A percentile compares a stretch with the other conserved stretches of the same genome.
phyloP scores from a whole-genome alignment of 257 asterid species.

The Cruciata laevipes region DNA sequence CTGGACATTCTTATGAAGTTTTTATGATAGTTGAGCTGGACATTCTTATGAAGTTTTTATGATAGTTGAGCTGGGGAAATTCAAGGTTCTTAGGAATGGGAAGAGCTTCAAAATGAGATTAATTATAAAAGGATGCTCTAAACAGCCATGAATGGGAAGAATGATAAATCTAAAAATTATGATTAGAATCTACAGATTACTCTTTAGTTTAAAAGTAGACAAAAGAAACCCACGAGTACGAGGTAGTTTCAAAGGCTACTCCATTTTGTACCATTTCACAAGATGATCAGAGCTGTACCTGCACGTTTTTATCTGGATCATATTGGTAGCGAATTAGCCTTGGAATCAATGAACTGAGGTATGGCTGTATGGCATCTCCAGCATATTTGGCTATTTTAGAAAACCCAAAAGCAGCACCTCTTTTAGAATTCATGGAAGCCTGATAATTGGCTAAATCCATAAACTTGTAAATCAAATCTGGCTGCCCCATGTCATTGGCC shows the following conservation, averaged over 20 bases:
- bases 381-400: conserved; percentile 98
- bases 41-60: too few relatives aligned
- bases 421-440: conserved; percentile 86
- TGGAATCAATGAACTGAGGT: conserved; percentile 75
- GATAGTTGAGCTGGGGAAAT: too few relatives aligned
- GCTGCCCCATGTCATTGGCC: conserved; percentile 99
- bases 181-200: background rate
- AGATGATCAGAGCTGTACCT: conserved; percentile 37
- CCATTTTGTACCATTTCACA: background rate
- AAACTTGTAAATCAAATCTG: conserved; percentile 90
- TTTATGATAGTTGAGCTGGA: too few relatives aligned
- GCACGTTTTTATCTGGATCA: conserved; percentile 98
- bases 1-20: too few relatives aligned
- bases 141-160: background rate
- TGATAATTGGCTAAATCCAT: conserved; percentile 98
- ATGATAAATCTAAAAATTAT: background rate
- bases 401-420: conserved; percentile 99
- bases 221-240: background rate
- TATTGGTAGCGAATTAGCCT: conserved; percentile 93
- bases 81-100: too few relatives aligned
- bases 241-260: background rate
- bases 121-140: background rate
- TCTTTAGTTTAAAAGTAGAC: background rate
- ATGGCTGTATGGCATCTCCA: conserved; percentile 90
- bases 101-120: too few relatives aligned